These are phyloP conservation scores for Scheffersomyces coipomensis DNA, from an alignment of 805 yeast genomes.

Conservation along the genomic window DNA sequence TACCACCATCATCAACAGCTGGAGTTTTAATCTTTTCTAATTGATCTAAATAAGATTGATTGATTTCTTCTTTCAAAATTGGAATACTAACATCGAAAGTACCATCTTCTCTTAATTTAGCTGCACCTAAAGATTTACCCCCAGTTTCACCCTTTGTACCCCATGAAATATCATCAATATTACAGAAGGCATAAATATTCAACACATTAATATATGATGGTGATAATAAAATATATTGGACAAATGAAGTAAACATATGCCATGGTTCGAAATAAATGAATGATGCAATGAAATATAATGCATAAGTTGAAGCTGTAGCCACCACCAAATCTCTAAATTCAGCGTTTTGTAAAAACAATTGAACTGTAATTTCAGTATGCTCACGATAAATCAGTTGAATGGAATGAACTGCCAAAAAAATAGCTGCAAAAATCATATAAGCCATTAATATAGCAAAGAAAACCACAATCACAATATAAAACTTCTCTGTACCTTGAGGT, in stretches of 20 bases:
- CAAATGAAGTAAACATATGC: slow-evolving; percentile 60
- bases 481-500: slow-evolving; percentile 59
- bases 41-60: slow-evolving; percentile 50
- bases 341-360: slow-evolving; percentile 45
- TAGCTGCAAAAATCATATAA: slow-evolving; percentile 57
- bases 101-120: slow-evolving; percentile 53
- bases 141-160: slow-evolving; percentile 73
- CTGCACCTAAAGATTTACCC: slow-evolving; percentile 54
- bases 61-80: slow-evolving; percentile 49
- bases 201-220: slow-evolving; percentile 56
- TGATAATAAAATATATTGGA: slow-evolving; percentile 49
- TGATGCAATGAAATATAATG: slow-evolving; percentile 58
- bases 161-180: slow-evolving; percentile 73
- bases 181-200: slow-evolving; percentile 68
- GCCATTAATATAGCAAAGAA: slow-evolving; percentile 62
- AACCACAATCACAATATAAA: slow-evolving; percentile 50
- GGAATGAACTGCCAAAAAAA: slow-evolving; percentile 56
- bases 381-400: slow-evolving; percentile 31
- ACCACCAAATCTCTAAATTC: slow-evolving; percentile 51
- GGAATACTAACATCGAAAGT: slow-evolving; percentile 55
- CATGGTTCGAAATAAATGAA: slow-evolving; percentile 63
- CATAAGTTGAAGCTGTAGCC: slow-evolving; percentile 60
- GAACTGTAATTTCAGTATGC: slow-evolving; percentile 42
- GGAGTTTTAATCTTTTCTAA: slow-evolving; percentile 52
- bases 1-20: slow-evolving; percentile 25